Evolutionary conservation across 2,329 filamentous ascomycete species (phyloP).

Genomic region (Trichocomaceae sp.): DNA sequence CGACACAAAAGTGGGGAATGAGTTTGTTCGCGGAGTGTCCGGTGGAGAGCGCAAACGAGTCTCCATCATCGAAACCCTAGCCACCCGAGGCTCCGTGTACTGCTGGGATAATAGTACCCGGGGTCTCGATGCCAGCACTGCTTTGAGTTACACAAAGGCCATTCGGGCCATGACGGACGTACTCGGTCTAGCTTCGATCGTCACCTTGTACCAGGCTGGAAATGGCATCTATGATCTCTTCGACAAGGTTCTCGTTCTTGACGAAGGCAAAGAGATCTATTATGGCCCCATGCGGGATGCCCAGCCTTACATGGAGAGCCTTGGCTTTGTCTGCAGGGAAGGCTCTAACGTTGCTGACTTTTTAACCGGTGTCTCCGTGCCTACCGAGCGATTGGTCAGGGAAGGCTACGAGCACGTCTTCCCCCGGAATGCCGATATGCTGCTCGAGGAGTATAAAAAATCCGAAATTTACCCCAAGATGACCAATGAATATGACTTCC

Average conservation of each 20-base stretch:
- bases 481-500: conserved; percentile 53
- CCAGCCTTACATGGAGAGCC: conserved; percentile 56
- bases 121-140: conserved; percentile 60
- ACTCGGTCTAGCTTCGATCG: conserved; percentile 53
- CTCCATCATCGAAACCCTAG: conserved; percentile 59
- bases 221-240: conserved; percentile 65
- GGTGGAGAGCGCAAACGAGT: conserved; percentile 65
- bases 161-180: conserved; percentile 60
- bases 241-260: conserved; percentile 63
- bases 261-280: conserved; percentile 60
- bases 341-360: conserved; percentile 61
- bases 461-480: conserved; percentile 47
- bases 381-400: conserved; percentile 42
- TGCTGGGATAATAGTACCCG: conserved; percentile 64
- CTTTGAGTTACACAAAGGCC: conserved; percentile 54
- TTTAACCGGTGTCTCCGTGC: conserved; percentile 58
- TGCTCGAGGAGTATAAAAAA: conserved; percentile 48
- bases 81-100: conserved; percentile 51
- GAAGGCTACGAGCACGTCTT: conserved; percentile 40
- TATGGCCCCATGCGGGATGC: conserved; percentile 57
- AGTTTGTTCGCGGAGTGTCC: conserved; percentile 59
- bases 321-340: conserved; percentile 57
- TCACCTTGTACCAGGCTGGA: conserved; percentile 63
- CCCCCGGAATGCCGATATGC: conserved; percentile 37
- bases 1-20: conserved; percentile 62